These are phyloP conservation scores for Suhomyces kilbournensis DNA, from an alignment of 805 yeast species.

Conservation along the genomic window DNA sequence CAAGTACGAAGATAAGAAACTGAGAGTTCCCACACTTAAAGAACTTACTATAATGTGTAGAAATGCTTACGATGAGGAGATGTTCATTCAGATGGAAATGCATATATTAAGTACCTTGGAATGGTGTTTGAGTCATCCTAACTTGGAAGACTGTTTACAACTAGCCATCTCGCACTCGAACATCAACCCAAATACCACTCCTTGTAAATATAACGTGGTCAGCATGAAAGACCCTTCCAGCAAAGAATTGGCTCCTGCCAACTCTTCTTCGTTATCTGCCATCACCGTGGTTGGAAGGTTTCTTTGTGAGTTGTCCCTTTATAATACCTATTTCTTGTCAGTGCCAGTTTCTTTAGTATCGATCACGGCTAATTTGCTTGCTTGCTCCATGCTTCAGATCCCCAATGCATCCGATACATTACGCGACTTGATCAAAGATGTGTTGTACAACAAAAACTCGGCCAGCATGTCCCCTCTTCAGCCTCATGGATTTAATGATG, in stretches of 20 bases:
- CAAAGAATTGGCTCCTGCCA: slow-evolving; percentile 9
- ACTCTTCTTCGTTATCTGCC: slow-evolving; percentile 42
- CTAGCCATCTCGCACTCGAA: slow-evolving; percentile 36
- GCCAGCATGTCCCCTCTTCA: not conserved
- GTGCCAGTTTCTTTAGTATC: slow-evolving; percentile 48
- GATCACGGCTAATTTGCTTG: slow-evolving; percentile 48
- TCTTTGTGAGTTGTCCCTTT: slow-evolving; percentile 52
- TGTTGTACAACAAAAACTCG: slow-evolving; percentile 2
- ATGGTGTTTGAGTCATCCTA: slow-evolving; percentile 46
- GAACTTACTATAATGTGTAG: slow-evolving; percentile 57
- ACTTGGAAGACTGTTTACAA: slow-evolving; percentile 51
- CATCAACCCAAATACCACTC: slow-evolving; percentile 19
- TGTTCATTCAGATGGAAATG: slow-evolving; percentile 48
- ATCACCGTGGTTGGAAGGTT: slow-evolving; percentile 53
- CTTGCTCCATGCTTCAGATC: slow-evolving; percentile 52
- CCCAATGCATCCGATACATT: slow-evolving; percentile 41
- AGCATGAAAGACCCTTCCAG: slow-evolving; percentile 3
- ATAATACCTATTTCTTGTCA: slow-evolving; percentile 46
- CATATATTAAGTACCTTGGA: slow-evolving; percentile 42
- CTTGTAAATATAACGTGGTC: slow-evolving; percentile 21
- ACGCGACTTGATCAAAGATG: slow-evolving; percentile 17
- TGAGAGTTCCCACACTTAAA: slow-evolving; percentile 53
- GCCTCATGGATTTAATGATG: not conserved
- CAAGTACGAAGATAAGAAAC: slow-evolving; percentile 57
- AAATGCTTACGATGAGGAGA: slow-evolving; percentile 54